These are phyloP conservation scores for Pseudozyma hubeiensis DNA, from an alignment of 1,284 basidiomycete species.

Conservation along the genomic window DNA sequence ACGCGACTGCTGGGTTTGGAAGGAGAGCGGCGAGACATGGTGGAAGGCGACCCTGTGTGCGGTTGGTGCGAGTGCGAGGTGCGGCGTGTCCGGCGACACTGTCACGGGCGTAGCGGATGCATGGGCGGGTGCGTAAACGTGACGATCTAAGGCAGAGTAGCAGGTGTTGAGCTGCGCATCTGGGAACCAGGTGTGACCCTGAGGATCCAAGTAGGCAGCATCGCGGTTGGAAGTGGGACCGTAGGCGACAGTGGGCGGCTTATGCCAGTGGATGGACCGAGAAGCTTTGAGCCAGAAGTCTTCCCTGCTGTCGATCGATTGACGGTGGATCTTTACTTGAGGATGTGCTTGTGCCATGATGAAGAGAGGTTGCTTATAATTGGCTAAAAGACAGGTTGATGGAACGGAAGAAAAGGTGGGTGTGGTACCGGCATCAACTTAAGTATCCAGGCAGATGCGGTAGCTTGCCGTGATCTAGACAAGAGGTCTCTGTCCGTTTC, in stretches of 20 bases:
- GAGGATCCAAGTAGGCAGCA: constrained; percentile 32
- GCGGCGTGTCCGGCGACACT: constrained; percentile 51
- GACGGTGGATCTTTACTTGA: constrained; percentile 48
- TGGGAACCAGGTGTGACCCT: constrained; percentile 54
- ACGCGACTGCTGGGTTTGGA: constrained; percentile 46
- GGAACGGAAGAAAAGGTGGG: neutral
- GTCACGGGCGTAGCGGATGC: constrained; percentile 40
- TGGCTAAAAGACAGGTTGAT: neutral
- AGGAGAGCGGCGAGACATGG: constrained; percentile 57
- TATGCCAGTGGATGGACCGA: constrained; percentile 55
- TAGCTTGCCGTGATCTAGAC: constrained; percentile 2
- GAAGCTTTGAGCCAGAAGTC: constrained; percentile 58
- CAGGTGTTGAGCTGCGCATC: constrained; percentile 51
- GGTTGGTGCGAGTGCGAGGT: constrained; percentile 41
- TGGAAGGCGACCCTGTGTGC: constrained; percentile 53
- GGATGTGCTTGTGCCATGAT: constrained; percentile 38
- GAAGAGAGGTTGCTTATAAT: neutral
- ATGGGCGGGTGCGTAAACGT: constrained; percentile 41
- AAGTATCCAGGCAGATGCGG: neutral
- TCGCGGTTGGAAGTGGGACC: constrained; percentile 34
- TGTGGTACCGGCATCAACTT: neutral
- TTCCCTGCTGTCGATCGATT: constrained; percentile 47
- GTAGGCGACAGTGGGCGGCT: constrained; percentile 46
- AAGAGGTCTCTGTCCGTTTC: neutral
- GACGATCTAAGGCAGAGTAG: constrained; percentile 49